Evolutionary conservation across 2,329 filamentous ascomycete genomes (phyloP).

Genomic region (Alternaria dauci): DNA sequence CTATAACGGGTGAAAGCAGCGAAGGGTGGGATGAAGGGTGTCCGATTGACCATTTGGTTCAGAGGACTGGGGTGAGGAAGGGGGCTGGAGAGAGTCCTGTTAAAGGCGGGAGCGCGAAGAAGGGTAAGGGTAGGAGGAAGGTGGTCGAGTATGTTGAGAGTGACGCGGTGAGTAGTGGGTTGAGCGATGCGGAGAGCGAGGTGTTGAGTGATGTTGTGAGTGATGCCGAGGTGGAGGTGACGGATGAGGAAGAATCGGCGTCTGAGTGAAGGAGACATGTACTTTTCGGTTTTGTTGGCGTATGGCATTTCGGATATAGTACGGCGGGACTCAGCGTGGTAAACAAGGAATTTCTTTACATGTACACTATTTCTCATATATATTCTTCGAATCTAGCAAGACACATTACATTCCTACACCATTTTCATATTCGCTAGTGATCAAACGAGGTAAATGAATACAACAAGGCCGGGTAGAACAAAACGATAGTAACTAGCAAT

Average conservation of each 20-base stretch:
- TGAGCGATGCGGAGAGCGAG: conserved; percentile 22
- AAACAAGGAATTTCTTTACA: background rate
- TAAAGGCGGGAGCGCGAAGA: conserved; percentile 28
- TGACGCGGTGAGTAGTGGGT: conserved; percentile 32
- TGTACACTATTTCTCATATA: background rate
- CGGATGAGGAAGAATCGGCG: conserved; percentile 8
- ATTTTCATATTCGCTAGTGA: background rate
- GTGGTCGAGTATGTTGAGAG: conserved; percentile 33
- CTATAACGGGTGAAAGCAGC: conserved; percentile 67
- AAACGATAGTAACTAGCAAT: background rate
- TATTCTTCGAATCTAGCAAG: background rate
- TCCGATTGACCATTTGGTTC: conserved; percentile 70
- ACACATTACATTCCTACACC: background rate
- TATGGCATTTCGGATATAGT: background rate
- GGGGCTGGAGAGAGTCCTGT: conserved; percentile 32
- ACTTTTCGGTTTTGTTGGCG: background rate
- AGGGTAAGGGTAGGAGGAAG: conserved; percentile 23
- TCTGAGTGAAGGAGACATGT: background rate
- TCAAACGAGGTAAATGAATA: background rate
- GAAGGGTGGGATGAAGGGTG: conserved; percentile 71
- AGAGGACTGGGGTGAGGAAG: conserved; percentile 64
- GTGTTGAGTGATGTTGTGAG: conserved; percentile 39
- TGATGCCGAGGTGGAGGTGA: conserved; percentile 34
- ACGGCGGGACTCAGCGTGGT: background rate
- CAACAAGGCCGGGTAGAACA: background rate